These are phyloP conservation scores for Solioccasus polychromus DNA, from an alignment of 768 basidiomycete genomes.

Conservation along the genomic window DNA sequence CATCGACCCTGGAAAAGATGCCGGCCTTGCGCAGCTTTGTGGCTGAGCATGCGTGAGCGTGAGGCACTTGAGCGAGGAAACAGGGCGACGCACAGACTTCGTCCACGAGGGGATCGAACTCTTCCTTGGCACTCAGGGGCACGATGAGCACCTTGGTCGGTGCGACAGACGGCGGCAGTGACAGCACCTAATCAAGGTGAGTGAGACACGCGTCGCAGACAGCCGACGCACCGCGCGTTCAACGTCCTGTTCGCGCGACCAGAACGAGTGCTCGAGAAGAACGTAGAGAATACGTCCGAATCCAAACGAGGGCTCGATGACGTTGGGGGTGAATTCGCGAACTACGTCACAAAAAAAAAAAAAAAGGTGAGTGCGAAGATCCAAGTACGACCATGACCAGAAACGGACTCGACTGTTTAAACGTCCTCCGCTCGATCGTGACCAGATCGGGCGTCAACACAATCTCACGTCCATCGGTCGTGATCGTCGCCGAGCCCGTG, in stretches of 20 bases:
- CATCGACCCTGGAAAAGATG: constrained; percentile 91
- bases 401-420: constrained; percentile 79
- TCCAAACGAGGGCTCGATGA: constrained; percentile 98
- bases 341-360: constrained; percentile 62
- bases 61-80: not conserved
- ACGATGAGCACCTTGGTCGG: constrained; percentile 98
- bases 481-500: constrained; percentile 64
- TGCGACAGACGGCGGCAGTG: constrained; percentile 84
- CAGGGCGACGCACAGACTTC: constrained; percentile 77
- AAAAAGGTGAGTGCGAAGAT: constrained; percentile 17
- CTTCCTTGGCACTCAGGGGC: constrained; percentile 81
- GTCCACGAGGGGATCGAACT: constrained; percentile 78
- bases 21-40: constrained; percentile 84
- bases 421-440: constrained; percentile 76
- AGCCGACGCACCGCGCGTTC: constrained; percentile 69
- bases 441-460: constrained; percentile 70
- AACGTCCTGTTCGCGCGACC: constrained; percentile 89
- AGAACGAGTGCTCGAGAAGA: constrained; percentile 93
- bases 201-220: not conserved
- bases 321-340: constrained; percentile 94
- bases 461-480: constrained; percentile 63
- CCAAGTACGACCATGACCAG: not conserved
- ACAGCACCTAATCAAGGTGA: constrained; percentile 67
- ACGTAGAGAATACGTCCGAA: constrained; percentile 94
- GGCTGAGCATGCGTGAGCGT: constrained; percentile 45